These are phyloP conservation scores for Fragilariopsis cylindrus DNA, from an alignment of 108 stramenopile species.

Conservation along the genomic window DNA sequence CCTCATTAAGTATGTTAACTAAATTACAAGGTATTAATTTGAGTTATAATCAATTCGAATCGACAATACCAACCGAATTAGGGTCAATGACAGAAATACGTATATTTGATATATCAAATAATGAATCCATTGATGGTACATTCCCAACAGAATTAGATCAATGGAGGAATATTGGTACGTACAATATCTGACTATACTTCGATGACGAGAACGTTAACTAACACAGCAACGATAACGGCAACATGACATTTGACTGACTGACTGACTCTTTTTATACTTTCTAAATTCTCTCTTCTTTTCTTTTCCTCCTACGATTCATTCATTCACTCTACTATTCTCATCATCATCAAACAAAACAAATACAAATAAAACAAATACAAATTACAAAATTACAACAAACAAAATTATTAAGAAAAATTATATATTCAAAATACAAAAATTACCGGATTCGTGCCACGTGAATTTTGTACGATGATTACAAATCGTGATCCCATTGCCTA, in stretches of 20 bases:
- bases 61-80: slow-evolving; percentile 14
- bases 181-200: no score
- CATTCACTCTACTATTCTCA: no score
- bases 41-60: neutral
- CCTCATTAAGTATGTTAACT: slow-evolving; percentile 32
- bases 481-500: no score
- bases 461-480: neutral
- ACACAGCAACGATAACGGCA: no score
- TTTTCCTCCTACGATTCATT: no score
- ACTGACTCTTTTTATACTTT: no score
- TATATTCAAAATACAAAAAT: neutral
- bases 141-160: neutral
- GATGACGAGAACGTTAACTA: no score
- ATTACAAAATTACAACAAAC: neutral
- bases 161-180: slow-evolving; percentile 3
- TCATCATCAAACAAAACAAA: no score
- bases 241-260: no score
- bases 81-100: slow-evolving; percentile 1
- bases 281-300: no score
- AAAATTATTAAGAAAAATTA: neutral
- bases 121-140: neutral
- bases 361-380: neutral
- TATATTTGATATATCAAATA: neutral
- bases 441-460: neutral
- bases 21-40: neutral